Percentiles rank a stretch among this genome's conserved stretches.
phyloP scores from a whole-genome alignment of 345 rosid species.

The Acer yangbiense region DNA sequence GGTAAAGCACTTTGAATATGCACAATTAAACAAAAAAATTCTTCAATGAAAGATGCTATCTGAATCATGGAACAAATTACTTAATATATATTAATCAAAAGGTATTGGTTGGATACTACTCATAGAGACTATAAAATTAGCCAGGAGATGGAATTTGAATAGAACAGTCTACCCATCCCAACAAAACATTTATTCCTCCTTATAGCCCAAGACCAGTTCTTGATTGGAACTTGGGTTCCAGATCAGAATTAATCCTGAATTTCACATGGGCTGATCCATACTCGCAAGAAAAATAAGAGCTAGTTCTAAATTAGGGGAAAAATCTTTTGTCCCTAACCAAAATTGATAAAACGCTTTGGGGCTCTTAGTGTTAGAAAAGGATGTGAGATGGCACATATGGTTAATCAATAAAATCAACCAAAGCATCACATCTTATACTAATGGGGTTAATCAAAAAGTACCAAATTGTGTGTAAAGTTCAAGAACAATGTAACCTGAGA shows the following conservation, averaged over 20 bases:
- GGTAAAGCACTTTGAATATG: constrained; percentile 24
- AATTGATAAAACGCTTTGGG: not conserved
- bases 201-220: not conserved
- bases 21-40: constrained; percentile 9
- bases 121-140: not conserved
- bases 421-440: too few relatives aligned
- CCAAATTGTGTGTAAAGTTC: not conserved
- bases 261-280: not conserved
- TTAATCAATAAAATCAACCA: not conserved
- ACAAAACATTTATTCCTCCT: constrained; percentile 6
- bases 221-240: not conserved
- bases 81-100: not conserved
- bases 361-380: not conserved
- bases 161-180: not conserved
- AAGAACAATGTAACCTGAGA: not conserved
- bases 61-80: not conserved
- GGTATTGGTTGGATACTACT: not conserved
- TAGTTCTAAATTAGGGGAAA: not conserved
- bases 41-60: constrained; percentile 13
- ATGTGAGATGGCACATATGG: not conserved
- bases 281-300: not conserved
- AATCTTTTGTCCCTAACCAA: not conserved
- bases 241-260: not conserved
- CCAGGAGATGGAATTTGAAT: not conserved
- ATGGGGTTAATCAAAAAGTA: not conserved